phyloP scores from a whole-genome alignment of 306 rosid species.

The Malus sylvestris region DNA sequence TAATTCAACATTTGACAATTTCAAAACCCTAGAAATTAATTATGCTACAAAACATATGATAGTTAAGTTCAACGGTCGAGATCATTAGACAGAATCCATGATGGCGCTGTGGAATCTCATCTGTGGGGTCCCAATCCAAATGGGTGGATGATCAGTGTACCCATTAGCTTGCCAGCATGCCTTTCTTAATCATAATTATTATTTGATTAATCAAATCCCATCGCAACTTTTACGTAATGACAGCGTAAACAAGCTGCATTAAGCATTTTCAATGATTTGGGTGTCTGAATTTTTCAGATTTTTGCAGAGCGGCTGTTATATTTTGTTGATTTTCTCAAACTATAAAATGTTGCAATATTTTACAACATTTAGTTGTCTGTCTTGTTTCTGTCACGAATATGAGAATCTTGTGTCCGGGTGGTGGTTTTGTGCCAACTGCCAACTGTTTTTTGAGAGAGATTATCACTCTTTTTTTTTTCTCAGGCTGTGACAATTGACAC shows the following conservation, averaged over 20 bases:
- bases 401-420: conserved; percentile 6
- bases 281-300: background rate
- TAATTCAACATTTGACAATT: conserved; percentile 11
- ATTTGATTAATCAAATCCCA: background rate
- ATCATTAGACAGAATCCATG: conserved; percentile 28
- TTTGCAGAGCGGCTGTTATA: background rate
- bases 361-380: conserved; percentile 1
- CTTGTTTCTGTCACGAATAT: background rate
- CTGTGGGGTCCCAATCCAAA: conserved; percentile 24
- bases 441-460: conserved; percentile 8
- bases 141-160: conserved; percentile 31
- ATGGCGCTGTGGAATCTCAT: conserved; percentile 27
- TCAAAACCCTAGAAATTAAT: background rate
- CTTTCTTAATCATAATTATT: conserved; percentile 1
- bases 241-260: conserved; percentile 13
- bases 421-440: conserved; percentile 25
- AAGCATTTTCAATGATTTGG: background rate
- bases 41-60: background rate
- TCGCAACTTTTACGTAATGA: conserved; percentile 26
- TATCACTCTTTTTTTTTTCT: background rate
- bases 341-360: background rate
- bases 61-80: conserved; percentile 29
- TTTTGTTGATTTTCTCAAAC: background rate
- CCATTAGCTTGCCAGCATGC: conserved; percentile 29
- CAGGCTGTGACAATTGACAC: background rate